These are phyloP conservation scores for Colletotrichum graminicola DNA, from an alignment of 2,329 filamentous ascomycete genomes.

Conservation along the genomic window DNA sequence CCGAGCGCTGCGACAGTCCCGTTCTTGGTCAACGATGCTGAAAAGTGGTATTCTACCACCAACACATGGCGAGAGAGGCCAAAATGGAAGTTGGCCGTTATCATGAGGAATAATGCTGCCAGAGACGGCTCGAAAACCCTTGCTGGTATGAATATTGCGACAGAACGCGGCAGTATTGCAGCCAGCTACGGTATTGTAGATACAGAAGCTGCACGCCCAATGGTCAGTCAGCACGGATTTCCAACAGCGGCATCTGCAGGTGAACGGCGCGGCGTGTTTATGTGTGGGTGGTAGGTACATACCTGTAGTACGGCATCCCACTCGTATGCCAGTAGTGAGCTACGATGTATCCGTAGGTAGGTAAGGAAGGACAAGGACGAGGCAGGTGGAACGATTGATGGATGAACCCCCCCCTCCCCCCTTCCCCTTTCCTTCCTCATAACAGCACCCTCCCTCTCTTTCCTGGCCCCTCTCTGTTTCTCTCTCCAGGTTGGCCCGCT, in stretches of 20 bases:
- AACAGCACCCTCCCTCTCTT: neutral
- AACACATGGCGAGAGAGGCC: neutral
- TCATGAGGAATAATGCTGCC: conserved; percentile 9
- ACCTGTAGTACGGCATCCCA: neutral
- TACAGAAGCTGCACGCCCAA: neutral
- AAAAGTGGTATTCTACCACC: neutral
- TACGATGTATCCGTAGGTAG: neutral
- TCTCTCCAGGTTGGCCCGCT: neutral
- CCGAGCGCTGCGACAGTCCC: neutral
- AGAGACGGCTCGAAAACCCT: conserved; percentile 16
- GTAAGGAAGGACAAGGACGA: neutral
- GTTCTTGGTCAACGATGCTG: neutral
- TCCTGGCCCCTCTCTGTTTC: neutral
- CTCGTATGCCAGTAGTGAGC: neutral
- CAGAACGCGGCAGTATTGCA: neutral
- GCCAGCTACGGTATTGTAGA: neutral
- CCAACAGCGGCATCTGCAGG: neutral
- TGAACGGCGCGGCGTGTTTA: neutral
- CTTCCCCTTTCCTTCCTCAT: neutral
- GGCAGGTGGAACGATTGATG: conserved; percentile 11
- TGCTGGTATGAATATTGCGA: neutral
- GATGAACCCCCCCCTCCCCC: conserved; percentile 11
- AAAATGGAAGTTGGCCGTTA: neutral
- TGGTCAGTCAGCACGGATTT: neutral
- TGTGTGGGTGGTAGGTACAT: neutral